Conservation (phyloP, 192 early-diverging fungal species). For the Linnemannia schmuckeri region DNA sequence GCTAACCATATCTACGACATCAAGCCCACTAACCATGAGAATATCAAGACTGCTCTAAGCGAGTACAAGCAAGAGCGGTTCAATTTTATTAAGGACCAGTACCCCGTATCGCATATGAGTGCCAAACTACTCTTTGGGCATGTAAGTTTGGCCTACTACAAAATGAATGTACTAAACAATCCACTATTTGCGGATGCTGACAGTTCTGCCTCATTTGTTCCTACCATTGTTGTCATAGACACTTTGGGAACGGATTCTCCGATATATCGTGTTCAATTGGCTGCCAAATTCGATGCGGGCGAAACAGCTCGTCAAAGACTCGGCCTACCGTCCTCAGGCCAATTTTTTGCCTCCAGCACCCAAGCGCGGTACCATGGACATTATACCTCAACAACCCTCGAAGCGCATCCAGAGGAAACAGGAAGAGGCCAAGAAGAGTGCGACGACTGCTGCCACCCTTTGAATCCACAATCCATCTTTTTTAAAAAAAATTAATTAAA, state of each 20-base stretch:
- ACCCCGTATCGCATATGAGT: not conserved
- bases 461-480: no score
- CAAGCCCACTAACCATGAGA: not conserved
- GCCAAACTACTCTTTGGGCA: not conserved
- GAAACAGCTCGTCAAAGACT: not conserved
- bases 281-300: not conserved
- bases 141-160: not conserved
- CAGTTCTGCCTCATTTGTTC: no score
- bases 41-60: not conserved
- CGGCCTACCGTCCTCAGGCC: not conserved
- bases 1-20: constrained; percentile 12
- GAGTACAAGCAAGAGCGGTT: not conserved
- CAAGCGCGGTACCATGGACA: not conserved
- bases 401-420: not conserved
- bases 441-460: not conserved
- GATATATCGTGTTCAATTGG: not conserved
- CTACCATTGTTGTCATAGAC: not conserved
- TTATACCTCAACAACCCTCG: not conserved
- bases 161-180: no score
- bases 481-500: no score
- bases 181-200: no score
- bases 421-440: not conserved
- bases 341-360: not conserved
- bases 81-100: not conserved
- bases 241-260: not conserved